A percentile compares a stretch with the other conserved stretches of the same genome.
Conservation (phyloP, 225 moss, liverwort and hornwort species). For the Neckera pumila region DNA sequence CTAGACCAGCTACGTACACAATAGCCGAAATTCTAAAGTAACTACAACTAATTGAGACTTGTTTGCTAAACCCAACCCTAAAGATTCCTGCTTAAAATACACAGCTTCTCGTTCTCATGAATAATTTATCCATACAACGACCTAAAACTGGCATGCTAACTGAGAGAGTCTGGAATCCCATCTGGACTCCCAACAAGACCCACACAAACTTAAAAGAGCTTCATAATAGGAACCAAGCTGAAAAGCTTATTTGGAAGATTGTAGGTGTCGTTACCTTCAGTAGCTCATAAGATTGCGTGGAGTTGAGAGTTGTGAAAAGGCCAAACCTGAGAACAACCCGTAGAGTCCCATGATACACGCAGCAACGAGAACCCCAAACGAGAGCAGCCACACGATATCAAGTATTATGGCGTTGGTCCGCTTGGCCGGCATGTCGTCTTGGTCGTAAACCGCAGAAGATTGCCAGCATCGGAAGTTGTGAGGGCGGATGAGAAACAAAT, state of each 20-base stretch:
- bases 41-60: background rate
- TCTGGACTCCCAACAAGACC: background rate
- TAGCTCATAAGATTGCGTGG: background rate
- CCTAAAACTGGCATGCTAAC: background rate
- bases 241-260: background rate
- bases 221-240: background rate
- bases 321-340: slow-evolving; percentile 28
- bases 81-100: background rate
- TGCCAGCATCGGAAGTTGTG: slow-evolving; percentile 33
- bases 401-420: slow-evolving; percentile 37
- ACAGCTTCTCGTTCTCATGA: background rate
- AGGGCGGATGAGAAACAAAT: slow-evolving; percentile 21
- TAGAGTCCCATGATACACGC: slow-evolving; percentile 19
- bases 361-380: background rate
- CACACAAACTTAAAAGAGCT: background rate
- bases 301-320: background rate
- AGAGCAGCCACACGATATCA: slow-evolving; percentile 39
- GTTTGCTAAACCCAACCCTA: no score
- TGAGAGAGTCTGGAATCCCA: no score
- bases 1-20: background rate
- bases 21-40: background rate
- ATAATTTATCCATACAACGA: background rate
- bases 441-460: slow-evolving; percentile 31
- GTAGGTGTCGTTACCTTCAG: no score
- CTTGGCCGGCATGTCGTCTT: slow-evolving; percentile 25